Percentiles rank a stretch among this genome's conserved stretches.
Conservation (phyloP, 75 land plant species). For the Sequoiadendron giganteum region DNA sequence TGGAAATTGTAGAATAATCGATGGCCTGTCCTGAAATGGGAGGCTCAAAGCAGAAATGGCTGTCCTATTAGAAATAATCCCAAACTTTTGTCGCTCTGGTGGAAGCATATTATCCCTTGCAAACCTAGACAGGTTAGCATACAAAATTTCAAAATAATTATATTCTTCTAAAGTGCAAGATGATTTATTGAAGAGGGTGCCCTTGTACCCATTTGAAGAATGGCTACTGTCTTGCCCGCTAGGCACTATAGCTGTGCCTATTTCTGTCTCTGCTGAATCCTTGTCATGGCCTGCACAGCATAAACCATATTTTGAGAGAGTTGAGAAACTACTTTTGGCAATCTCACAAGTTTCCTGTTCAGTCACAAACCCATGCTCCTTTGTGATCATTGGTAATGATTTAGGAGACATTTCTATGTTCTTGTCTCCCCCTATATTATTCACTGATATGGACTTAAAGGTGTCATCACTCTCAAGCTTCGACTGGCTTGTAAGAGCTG, state of each 20-base stretch:
- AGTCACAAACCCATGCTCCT: constrained; percentile 27
- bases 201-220: neutral
- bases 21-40: constrained; percentile 31
- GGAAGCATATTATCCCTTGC: constrained; percentile 52
- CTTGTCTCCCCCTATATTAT: neutral
- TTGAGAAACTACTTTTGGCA: constrained; percentile 22
- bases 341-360: constrained; percentile 30
- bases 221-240: neutral
- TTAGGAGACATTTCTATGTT: neutral
- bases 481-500: neutral
- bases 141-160: constrained; percentile 44
- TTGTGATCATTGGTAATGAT: neutral
- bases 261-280: constrained; percentile 14
- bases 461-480: neutral
- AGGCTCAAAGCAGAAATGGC: constrained; percentile 38
- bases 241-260: neutral
- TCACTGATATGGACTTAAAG: neutral
- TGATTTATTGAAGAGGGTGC: constrained; percentile 1
- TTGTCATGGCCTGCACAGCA: constrained; percentile 14
- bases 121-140: constrained; percentile 33
- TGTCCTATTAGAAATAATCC: constrained; percentile 40
- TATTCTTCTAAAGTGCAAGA: constrained; percentile 36
- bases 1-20: constrained; percentile 25
- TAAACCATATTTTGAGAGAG: constrained; percentile 28
- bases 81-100: constrained; percentile 58